Evolutionary conservation across 441 rosid genomes (phyloP), one percentile per base, ranked within the genome.

Genomic region (Adansonia madagascariensis): DNA sequence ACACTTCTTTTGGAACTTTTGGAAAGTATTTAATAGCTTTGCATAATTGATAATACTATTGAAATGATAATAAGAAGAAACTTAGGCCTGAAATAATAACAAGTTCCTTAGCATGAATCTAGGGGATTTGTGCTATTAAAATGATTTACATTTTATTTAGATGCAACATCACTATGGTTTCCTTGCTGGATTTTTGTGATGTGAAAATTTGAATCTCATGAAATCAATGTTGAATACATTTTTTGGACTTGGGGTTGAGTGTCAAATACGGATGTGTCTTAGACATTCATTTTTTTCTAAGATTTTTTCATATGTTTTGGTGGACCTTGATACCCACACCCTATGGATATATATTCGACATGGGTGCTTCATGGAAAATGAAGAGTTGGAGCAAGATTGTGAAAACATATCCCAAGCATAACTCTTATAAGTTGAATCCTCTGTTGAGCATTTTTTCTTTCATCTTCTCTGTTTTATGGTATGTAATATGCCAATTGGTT

Each of bases 251-350:
- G 15, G 50, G 50, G 71, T 8, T 66, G 52, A 43, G 53, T 61
- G 64, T 64, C 5, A 2, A 39, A 4, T 41, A 66, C 6, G 14
- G 4, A 17, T 41, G 43, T 66, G n/a, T 43, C 31, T 17, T 10
- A 41, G 20, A 66, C 24, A 41, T 41, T 65, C 52, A 66, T 31
- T n/a, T 17, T n/a, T 66, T 64, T 43, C n/a, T 66, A 66, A 66
- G 52, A 31, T 18, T 43, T 43, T 66, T 17, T 18, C 31, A 41
- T 66, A 43, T 43, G 43, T 17, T 66, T 66, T 27, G 50, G 24
- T 20, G 71, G 24, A 31, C 46, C 18, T 27, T 12, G 18, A 6
- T 31, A 14, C 10, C 20, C 67, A 62, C 8, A 8, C 15, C 67
- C 9, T 14, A 18, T 15, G 5, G 46, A 14, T 20, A 57, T 31